Evolutionary conservation across 106 monocot species (phyloP).

Genomic region (Allium sativum): DNA sequence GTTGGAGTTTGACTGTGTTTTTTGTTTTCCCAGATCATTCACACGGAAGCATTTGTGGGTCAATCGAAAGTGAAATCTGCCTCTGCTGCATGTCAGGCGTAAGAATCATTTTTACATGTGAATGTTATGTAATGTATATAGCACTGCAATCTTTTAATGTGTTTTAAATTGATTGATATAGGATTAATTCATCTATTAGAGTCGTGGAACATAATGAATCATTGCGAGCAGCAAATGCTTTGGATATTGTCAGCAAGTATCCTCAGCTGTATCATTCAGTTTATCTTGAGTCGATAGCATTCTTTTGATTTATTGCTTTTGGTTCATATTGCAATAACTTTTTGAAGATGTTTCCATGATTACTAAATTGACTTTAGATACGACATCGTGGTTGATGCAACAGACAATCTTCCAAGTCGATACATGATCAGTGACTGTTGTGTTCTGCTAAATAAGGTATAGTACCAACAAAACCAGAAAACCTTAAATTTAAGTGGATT

Average conservation of each 20-base stretch:
- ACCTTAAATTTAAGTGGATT: too few relatives aligned
- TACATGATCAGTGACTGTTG: slow-evolving; percentile 99
- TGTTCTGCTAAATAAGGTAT: slow-evolving; percentile 84
- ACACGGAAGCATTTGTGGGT: slow-evolving; percentile 77
- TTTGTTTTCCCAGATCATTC: slow-evolving; percentile 56
- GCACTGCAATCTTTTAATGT: neutral
- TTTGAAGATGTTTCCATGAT: slow-evolving; percentile 22
- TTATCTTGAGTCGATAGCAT: too few relatives aligned
- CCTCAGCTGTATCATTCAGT: slow-evolving; percentile 23
- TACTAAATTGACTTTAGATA: slow-evolving; percentile 48
- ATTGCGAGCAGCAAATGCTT: slow-evolving; percentile 65
- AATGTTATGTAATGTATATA: too few relatives aligned
- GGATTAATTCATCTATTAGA: slow-evolving; percentile 86
- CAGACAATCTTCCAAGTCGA: slow-evolving; percentile 91
- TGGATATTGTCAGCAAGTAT: slow-evolving; percentile 90
- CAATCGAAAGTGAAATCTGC: slow-evolving; percentile 86
- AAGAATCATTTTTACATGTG: slow-evolving; percentile 13
- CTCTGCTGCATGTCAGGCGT: slow-evolving; percentile 80
- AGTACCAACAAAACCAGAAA: too few relatives aligned
- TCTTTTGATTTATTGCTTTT: too few relatives aligned
- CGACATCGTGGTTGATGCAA: slow-evolving; percentile 96
- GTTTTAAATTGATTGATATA: slow-evolving; percentile 20
- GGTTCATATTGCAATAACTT: too few relatives aligned
- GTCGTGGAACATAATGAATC: slow-evolving; percentile 74
- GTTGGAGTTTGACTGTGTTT: neutral